Evolutionary conservation across 352 stramenopile species (phyloP), one percentile per base, ranked within the genome.

Genomic region (Aphanomyces euteiches): DNA sequence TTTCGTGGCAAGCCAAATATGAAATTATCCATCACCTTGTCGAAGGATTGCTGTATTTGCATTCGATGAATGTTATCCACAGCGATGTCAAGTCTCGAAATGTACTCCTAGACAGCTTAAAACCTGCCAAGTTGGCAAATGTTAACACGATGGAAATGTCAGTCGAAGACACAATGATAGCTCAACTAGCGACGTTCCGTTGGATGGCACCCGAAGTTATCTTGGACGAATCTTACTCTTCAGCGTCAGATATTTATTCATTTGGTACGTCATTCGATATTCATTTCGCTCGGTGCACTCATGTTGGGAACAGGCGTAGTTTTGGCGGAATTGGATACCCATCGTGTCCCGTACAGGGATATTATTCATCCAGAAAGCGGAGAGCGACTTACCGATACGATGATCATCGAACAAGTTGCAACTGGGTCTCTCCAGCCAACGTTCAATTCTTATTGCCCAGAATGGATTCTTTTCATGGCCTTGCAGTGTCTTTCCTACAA

Each of bases 1-100:
- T 60, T 38, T 7, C 28, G 36, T 69, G 63, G 63, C 28, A 19
- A 15, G 12, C 13, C 15, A 69, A 69, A 38, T 8, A 59, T 38
- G 12, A 43, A 3, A 7, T 17, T 39, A 36, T 36, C 7, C n/a
- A 40, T 15, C 10, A n/a, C 6, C 60, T 63, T 7, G 64, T 38
- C 4, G 2, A 41, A 39, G 64, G 40, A 12, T 37, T 70, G 13
- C 2, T 28, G 3, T 70, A 70, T 39, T 38, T 70, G 4, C 64
- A 70, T 38, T 43, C 43, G 37, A 8, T 63, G 40, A 28, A 53
- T n/a, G 7, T 70, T 45, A 70, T 70, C 41, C 64, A 88, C 60
- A 76, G 81, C 6, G 81, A 88, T 60, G 34, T 88, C 2, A 88
- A 88, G 60, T 64, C 79, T 0, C 75, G 77, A n/a, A 88, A 88